Conservation (phyloP, 2,329 filamentous ascomycete genomes). For the Exserohilum rostratum region DNA sequence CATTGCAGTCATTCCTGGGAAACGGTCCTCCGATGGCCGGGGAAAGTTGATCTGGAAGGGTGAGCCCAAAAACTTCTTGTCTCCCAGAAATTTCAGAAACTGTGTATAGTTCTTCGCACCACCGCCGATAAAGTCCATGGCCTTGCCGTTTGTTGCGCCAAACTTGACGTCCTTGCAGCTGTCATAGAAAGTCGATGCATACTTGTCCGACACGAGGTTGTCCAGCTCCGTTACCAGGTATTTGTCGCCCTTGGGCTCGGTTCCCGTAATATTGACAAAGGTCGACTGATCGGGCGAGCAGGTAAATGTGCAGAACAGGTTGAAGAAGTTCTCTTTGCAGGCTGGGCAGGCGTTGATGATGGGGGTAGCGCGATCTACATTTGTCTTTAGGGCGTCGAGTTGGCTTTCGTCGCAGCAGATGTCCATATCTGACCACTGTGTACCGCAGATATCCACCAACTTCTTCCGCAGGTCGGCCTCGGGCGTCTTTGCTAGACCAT, state of each 20-base stretch:
- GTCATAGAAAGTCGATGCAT: constrained; percentile 87
- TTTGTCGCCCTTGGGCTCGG: constrained; percentile 65
- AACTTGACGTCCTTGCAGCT: constrained; percentile 99
- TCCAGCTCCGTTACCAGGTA: constrained; percentile 85
- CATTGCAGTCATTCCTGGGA: constrained; percentile 73
- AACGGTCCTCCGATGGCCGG: constrained; percentile 60
- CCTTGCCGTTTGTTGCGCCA: constrained; percentile 87
- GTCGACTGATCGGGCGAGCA: constrained; percentile 96
- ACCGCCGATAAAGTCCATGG: constrained; percentile 95
- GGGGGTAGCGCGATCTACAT: constrained; percentile 83
- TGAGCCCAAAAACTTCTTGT: constrained; percentile 89
- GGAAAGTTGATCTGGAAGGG: constrained; percentile 99
- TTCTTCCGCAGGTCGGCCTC: constrained; percentile 73
- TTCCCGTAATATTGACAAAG: constrained; percentile 89
- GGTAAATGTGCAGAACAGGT: constrained; percentile 96
- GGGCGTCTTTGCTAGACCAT: constrained; percentile 78
- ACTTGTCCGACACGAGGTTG: constrained; percentile 82
- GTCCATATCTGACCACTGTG: constrained; percentile 80
- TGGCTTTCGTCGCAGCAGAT: constrained; percentile 87
- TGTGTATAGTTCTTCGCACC: constrained; percentile 88
- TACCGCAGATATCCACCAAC: constrained; percentile 83
- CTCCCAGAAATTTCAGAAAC: constrained; percentile 88
- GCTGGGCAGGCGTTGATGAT: constrained; percentile 94
- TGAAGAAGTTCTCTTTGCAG: constrained; percentile 98
- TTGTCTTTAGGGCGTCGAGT: constrained; percentile 79